These are phyloP conservation scores for Fonsecaea nubica DNA, from an alignment of 2,329 filamentous ascomycete genomes.

Conservation along the genomic window DNA sequence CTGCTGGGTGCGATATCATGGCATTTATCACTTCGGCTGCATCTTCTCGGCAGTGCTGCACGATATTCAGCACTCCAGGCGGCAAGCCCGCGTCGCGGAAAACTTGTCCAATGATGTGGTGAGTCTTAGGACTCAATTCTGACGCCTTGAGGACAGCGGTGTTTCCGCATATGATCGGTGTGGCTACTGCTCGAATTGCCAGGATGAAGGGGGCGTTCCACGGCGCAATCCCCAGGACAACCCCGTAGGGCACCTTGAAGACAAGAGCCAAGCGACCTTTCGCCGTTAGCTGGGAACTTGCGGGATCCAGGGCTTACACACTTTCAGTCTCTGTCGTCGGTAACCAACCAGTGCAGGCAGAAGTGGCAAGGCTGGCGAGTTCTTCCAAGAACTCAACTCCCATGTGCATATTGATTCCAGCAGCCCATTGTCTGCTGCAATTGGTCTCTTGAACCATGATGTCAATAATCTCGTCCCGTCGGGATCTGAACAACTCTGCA, in stretches of 20 bases:
- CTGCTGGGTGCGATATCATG: conserved; percentile 70
- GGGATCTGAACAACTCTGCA: conserved; percentile 6
- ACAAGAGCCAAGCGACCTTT: conserved; percentile 40
- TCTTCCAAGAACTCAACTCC: conserved; percentile 19
- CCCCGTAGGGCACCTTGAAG: conserved; percentile 12
- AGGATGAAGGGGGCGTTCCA: conserved; percentile 86
- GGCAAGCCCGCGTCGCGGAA: conserved; percentile 82
- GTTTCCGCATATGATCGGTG: conserved; percentile 84
- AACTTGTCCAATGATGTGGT: conserved; percentile 75
- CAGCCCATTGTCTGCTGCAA: conserved; percentile 13
- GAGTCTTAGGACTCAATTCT: conserved; percentile 87
- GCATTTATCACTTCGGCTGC: conserved; percentile 76
- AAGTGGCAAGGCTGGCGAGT: conserved; percentile 15
- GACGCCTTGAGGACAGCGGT: conserved; percentile 89
- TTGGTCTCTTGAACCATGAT: conserved; percentile 12
- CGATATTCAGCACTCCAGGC: conserved; percentile 80
- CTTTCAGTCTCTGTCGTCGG: conserved; percentile 8
- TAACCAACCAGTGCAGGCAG: conserved; percentile 1
- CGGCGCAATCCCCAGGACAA: conserved; percentile 1
- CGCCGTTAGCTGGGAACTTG: conserved; percentile 14
- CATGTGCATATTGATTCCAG: conserved; percentile 2
- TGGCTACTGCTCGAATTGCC: conserved; percentile 84
- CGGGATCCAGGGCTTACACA: not conserved
- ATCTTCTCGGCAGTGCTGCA: conserved; percentile 74
- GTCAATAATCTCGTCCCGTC: conserved; percentile 3